These are phyloP conservation scores for Panaeolus papilionaceus DNA, from an alignment of 768 basidiomycete genomes.

Conservation along the genomic window DNA sequence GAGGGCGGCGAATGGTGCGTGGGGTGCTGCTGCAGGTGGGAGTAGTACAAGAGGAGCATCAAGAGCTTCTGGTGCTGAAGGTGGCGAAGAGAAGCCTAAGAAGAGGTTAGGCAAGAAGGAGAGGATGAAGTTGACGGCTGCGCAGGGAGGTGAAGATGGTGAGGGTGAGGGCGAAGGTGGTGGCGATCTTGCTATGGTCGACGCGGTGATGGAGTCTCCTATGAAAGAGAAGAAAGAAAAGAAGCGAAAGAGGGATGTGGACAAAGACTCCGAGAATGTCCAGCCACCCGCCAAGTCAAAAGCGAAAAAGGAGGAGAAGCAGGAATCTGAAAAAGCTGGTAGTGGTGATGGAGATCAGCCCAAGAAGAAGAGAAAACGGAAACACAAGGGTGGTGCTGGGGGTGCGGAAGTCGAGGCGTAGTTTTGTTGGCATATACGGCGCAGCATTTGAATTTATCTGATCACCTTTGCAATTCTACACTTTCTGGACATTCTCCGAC, in stretches of 20 bases:
- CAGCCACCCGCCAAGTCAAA: conserved; percentile 43
- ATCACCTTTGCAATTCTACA: too few relatives aligned
- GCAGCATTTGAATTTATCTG: too few relatives aligned
- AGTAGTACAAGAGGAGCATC: conserved; percentile 16
- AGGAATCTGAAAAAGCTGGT: conserved; percentile 11
- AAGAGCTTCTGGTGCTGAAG: background rate
- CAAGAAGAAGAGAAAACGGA: conserved; percentile 41
- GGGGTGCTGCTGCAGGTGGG: conserved; percentile 24
- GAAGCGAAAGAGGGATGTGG: conserved; percentile 37
- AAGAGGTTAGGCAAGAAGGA: conserved; percentile 78
- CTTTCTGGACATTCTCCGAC: too few relatives aligned
- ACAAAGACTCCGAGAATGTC: background rate
- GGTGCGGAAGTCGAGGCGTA: background rate
- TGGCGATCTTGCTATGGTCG: conserved; percentile 33
- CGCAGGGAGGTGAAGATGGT: conserved; percentile 29
- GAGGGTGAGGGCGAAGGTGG: conserved; percentile 24
- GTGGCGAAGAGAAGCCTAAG: conserved; percentile 46
- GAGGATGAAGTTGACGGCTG: conserved; percentile 55
- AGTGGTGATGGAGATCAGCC: conserved; percentile 28
- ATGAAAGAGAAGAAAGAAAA: background rate
- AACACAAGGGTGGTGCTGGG: conserved; percentile 32
- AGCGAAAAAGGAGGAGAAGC: conserved; percentile 35
- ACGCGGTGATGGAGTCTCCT: conserved; percentile 30
- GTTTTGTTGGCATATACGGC: background rate
- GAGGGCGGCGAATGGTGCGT: background rate